Evolutionary conservation across 768 basidiomycete genomes (phyloP).

Genomic region (Rhodotorula graminis): DNA sequence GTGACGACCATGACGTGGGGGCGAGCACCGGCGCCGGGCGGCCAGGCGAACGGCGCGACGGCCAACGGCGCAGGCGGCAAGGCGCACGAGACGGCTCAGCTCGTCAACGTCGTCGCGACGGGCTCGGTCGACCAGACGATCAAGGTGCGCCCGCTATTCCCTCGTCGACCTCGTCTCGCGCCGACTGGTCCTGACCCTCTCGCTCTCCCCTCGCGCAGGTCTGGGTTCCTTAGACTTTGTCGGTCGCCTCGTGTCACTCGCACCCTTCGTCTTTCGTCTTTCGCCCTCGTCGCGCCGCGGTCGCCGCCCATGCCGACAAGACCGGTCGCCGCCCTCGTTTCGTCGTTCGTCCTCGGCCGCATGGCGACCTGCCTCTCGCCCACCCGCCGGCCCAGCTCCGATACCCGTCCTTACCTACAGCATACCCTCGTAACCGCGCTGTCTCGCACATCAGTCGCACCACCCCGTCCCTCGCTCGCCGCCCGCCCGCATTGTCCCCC

Average conservation of each 20-base stretch:
- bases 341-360: too few species aligned
- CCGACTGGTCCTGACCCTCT: neutral
- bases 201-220: neutral
- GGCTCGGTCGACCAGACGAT: constrained; percentile 53
- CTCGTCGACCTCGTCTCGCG: neutral
- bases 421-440: neutral
- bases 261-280: neutral
- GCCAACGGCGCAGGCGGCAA: constrained; percentile 25
- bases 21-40: constrained; percentile 26
- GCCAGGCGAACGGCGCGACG: constrained; percentile 24
- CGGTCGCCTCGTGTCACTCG: neutral
- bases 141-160: constrained; percentile 44
- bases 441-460: neutral
- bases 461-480: neutral
- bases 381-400: neutral
- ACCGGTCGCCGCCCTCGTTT: too few species aligned
- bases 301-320: too few species aligned
- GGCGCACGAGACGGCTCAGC: constrained; percentile 42
- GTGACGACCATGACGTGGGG: constrained; percentile 44
- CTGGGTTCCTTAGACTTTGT: constrained; percentile 19
- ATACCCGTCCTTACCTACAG: neutral
- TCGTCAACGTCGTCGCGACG: constrained; percentile 54
- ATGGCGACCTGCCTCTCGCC: neutral
- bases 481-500: neutral
- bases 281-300: neutral